A percentile compares a stretch with the other conserved stretches of the same genome.
Evolutionary conservation across 2,329 filamentous ascomycete genomes (phyloP).

Genomic region (Trichoderma afroharzianum): DNA sequence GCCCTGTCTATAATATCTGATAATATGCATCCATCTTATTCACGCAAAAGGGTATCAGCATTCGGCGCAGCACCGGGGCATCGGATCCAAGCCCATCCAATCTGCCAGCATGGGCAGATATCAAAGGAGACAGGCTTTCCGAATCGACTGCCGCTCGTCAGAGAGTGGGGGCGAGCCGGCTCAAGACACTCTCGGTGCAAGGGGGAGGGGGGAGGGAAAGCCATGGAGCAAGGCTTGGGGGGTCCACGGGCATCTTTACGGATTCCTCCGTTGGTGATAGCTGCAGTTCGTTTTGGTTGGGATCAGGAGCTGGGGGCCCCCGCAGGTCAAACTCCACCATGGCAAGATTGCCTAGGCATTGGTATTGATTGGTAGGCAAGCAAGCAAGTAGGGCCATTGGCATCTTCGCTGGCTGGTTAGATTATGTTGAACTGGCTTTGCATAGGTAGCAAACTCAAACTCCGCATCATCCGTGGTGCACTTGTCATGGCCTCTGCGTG

Average conservation of each 20-base stretch:
- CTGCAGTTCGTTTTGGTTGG: not conserved
- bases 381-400: not conserved
- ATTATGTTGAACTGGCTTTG: not conserved
- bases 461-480: not conserved
- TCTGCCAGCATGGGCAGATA: not conserved
- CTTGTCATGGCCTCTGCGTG: not conserved
- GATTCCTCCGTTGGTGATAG: not conserved
- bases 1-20: not conserved
- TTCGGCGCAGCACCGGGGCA: not conserved
- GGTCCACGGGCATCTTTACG: not conserved
- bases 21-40: not conserved
- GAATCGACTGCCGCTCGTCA: slow-evolving; percentile 6
- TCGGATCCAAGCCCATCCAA: not conserved
- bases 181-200: not conserved
- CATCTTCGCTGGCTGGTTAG: not conserved
- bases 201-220: not conserved
- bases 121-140: not conserved
- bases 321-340: not conserved
- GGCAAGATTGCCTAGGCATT: not conserved
- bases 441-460: not conserved
- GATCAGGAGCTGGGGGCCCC: not conserved
- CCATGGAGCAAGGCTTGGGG: not conserved
- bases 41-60: not conserved
- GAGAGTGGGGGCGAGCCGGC: not conserved
- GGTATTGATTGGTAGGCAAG: not conserved